Evolutionary conservation across 2,329 filamentous ascomycete species (phyloP), one percentile per base, ranked within the genome.

Genomic region (Lachnellula willkommii): DNA sequence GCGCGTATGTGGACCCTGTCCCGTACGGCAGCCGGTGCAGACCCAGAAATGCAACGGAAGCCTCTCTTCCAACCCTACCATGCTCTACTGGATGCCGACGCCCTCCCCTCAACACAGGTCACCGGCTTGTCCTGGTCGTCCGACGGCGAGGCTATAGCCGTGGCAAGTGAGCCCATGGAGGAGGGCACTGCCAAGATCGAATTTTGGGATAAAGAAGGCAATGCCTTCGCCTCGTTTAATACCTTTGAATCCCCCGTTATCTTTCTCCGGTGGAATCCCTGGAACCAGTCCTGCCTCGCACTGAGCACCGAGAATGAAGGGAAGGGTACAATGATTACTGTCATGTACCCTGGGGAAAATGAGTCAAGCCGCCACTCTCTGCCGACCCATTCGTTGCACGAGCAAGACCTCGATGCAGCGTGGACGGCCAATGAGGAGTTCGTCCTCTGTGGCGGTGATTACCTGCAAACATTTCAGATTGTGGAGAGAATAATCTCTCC

Each of bases 1-100:
- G 83, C 83, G 76, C 82, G 83, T 62, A 77, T 86, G 73, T 86
- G 83, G 83, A 84, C 80, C 60, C 71, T 86, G 64, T 78, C 79
- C 70, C 79, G 78, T 77, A 75, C 55, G 35, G 53, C 75, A 68
- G 72, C 76, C 65, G 73, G 74, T 52, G 65, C 68, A 53, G 73
- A 77, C 72, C 63, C 55, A 58, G 59, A 60, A 37, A 46, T 50
- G 45, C 47, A 57, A 55, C 59, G 59, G 64, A 59, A 70, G 71
- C 60, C 73, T 40, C 53, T 52, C 17, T 57, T 58, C 47, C 63
- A 66, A 40, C 60, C 63, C 26, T 59, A 65, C 52, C 72, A 74
- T 50, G 78, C 73, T 63, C 72, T 86, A 50, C 70, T 83, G 47
- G 79, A 83, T 58, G 77, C 80, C 37, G 77, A 79, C 47, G 73